A percentile compares a stretch with the other conserved stretches of the same genome.
Conservation (phyloP, 441 rosid species). For the Euphorbia celastroides region DNA sequence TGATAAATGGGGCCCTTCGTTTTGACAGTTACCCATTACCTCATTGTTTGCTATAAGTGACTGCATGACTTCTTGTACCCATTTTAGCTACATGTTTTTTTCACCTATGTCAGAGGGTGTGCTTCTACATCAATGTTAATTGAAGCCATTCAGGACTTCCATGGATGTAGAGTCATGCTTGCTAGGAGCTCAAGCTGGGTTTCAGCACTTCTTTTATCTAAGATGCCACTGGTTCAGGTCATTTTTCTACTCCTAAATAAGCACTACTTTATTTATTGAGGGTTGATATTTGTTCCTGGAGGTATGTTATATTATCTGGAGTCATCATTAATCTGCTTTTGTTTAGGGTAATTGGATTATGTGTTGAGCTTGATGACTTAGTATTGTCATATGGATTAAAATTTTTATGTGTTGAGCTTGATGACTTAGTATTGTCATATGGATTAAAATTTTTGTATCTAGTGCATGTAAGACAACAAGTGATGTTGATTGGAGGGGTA, state of each 20-base stretch:
- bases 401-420: slow-evolving; percentile 9
- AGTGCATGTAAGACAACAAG: not conserved
- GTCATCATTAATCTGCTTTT: not conserved
- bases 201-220: not conserved
- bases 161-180: not conserved
- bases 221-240: slow-evolving; percentile 1
- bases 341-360: not conserved
- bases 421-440: not conserved
- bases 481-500: slow-evolving; percentile 9
- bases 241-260: not conserved
- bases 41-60: not conserved
- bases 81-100: not conserved
- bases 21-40: no score
- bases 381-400: no score
- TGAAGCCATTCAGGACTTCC: not conserved
- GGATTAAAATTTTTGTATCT: not conserved
- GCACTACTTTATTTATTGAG: not conserved
- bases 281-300: not conserved
- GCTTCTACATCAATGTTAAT: not conserved
- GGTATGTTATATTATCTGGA: not conserved
- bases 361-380: no score
- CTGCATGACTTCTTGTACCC: not conserved
- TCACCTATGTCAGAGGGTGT: no score
- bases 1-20: no score
- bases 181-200: not conserved